Percentiles rank a stretch among this genome's conserved stretches.
Conservation (phyloP, 176 grass and related monocot genomes). For the Musa acuminata region DNA sequence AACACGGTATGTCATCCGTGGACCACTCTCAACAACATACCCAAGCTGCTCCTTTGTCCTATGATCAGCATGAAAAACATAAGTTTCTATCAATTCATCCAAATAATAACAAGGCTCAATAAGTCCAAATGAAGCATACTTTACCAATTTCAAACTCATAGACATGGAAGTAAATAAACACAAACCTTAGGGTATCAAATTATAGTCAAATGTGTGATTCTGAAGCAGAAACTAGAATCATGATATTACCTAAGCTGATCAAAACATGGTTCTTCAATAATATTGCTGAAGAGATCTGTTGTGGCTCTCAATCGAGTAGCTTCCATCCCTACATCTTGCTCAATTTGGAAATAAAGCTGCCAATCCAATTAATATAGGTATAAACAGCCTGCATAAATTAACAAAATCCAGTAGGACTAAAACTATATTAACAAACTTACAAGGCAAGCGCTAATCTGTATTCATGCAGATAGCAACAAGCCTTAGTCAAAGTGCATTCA, state of each 20-base stretch:
- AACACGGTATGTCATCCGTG: slow-evolving; percentile 66
- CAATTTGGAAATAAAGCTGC: slow-evolving; percentile 87
- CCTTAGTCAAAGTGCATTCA: too few relatives aligned
- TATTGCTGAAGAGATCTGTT: slow-evolving; percentile 83
- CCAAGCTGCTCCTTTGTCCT: slow-evolving; percentile 99
- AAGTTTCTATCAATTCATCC: not conserved
- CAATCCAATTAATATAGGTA: slow-evolving; percentile 21
- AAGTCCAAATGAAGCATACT: not conserved
- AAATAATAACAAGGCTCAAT: not conserved
- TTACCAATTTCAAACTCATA: not conserved
- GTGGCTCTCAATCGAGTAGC: slow-evolving; percentile 66
- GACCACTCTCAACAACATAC: slow-evolving; percentile 66
- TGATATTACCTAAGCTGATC: slow-evolving; percentile 62
- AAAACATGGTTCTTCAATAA: slow-evolving; percentile 89
- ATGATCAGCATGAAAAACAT: slow-evolving; percentile 10
- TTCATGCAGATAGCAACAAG: not conserved
- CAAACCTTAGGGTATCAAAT: not conserved
- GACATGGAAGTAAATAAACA: not conserved
- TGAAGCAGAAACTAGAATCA: not conserved
- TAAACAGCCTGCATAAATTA: not conserved
- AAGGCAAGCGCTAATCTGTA: not conserved
- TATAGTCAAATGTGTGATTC: not conserved
- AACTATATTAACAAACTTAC: too few relatives aligned
- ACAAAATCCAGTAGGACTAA: not conserved
- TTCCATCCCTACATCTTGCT: slow-evolving; percentile 62